These are phyloP conservation scores for Brassica cretica DNA, from an alignment of 345 rosid species.

Conservation along the genomic window DNA sequence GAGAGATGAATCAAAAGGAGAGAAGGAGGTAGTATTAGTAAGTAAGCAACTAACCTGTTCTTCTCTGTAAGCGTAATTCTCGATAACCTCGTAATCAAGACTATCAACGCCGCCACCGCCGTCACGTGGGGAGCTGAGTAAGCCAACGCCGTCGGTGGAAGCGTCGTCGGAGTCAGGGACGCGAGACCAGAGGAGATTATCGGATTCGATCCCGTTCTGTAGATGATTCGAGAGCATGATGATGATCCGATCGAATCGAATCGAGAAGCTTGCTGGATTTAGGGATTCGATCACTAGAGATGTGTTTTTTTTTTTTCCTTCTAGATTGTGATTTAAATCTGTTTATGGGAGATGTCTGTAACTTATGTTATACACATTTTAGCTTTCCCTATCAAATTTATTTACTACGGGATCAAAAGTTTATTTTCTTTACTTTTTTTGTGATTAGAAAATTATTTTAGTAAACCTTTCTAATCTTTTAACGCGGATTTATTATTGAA, in stretches of 20 bases:
- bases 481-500: no score
- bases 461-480: background rate
- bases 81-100: constrained; percentile 93
- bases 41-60: constrained; percentile 55
- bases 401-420: background rate
- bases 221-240: constrained; percentile 75
- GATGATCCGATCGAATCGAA: constrained; percentile 1
- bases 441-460: background rate
- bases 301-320: background rate
- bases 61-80: constrained; percentile 90
- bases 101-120: constrained; percentile 61
- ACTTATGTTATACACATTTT: background rate
- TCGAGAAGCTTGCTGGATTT: constrained; percentile 8
- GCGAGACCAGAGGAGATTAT: constrained; percentile 73
- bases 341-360: background rate
- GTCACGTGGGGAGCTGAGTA: constrained; percentile 46
- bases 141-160: constrained; percentile 53
- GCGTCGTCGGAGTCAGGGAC: constrained; percentile 75
- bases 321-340: constrained; percentile 14
- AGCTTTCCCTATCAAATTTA: background rate
- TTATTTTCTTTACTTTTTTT: background rate
- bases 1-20: background rate
- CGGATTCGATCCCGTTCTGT: constrained; percentile 77
- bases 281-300: constrained; percentile 27
- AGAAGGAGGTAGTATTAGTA: background rate